Percentiles rank a stretch among this genome's conserved stretches.
phyloP scores from a whole-genome alignment of 345 rosid genomes.

The Citrus reticulata region DNA sequence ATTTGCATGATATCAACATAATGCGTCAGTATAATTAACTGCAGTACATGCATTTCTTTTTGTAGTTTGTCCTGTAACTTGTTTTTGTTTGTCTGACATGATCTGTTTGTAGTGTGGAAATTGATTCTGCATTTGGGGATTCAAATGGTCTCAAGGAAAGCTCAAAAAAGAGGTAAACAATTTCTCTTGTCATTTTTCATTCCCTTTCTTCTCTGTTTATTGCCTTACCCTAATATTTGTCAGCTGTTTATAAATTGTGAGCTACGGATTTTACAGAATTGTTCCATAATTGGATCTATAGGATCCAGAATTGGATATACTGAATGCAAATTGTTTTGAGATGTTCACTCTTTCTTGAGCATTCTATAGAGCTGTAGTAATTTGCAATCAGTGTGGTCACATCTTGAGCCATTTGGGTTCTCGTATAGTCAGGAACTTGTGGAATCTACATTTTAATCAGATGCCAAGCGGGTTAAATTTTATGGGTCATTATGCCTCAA shows the following conservation, averaged over 20 bases:
- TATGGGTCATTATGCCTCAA: neutral
- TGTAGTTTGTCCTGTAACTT: constrained; percentile 8
- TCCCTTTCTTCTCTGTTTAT: neutral
- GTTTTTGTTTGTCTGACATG: constrained; percentile 1
- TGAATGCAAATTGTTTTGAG: neutral
- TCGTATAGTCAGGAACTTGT: neutral
- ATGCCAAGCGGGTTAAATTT: neutral
- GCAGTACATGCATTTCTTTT: too few species aligned
- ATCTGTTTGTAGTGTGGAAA: constrained; percentile 44
- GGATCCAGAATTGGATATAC: neutral
- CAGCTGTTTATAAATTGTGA: neutral
- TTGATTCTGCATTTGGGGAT: constrained; percentile 69
- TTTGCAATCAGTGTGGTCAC: neutral
- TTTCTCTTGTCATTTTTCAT: neutral
- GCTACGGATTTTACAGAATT: neutral
- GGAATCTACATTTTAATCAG: neutral
- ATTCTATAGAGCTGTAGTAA: neutral
- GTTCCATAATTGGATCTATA: neutral
- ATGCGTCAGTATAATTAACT: neutral
- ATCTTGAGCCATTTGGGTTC: neutral
- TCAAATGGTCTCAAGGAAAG: constrained; percentile 67
- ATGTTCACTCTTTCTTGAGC: neutral
- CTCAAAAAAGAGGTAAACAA: constrained; percentile 71
- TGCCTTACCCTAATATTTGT: neutral
- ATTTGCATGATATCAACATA: neutral